phyloP scores from a whole-genome alignment of 192 early-diverging fungal genomes.

The Linnemannia elongata region DNA sequence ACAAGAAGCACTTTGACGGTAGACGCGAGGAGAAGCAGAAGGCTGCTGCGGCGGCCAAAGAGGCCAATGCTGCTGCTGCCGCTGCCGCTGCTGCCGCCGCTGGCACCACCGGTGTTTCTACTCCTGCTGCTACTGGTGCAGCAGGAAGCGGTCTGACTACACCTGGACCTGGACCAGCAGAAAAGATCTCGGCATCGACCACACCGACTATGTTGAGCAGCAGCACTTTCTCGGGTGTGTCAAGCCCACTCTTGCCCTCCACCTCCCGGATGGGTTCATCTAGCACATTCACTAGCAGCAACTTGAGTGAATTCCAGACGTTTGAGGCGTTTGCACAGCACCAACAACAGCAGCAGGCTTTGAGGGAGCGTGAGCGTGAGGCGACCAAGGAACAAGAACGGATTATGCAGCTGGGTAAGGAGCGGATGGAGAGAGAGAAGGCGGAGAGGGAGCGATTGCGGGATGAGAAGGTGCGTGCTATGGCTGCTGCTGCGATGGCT shows the following conservation, averaged over 20 bases:
- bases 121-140: neutral
- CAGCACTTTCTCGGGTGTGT: neutral
- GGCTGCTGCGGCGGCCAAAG: slow-evolving; percentile 6
- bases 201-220: neutral
- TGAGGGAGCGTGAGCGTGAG: slow-evolving; percentile 24
- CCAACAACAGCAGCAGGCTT: slow-evolving; percentile 35
- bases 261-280: slow-evolving; percentile 17
- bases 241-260: slow-evolving; percentile 24
- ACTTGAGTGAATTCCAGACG: slow-evolving; percentile 24
- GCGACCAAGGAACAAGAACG: slow-evolving; percentile 40
- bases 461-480: slow-evolving; percentile 48
- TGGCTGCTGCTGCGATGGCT: slow-evolving; percentile 54
- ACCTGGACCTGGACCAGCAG: neutral
- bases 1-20: slow-evolving; percentile 57
- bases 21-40: slow-evolving; percentile 35
- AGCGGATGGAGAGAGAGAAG: slow-evolving; percentile 46
- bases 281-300: neutral
- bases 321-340: slow-evolving; percentile 35
- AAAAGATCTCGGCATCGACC: neutral
- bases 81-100: slow-evolving; percentile 7
- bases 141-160: neutral
- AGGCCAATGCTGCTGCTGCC: slow-evolving; percentile 10
- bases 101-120: neutral
- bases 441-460: slow-evolving; percentile 48
- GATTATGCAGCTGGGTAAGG: slow-evolving; percentile 54